These are phyloP conservation scores for Saturnispora kantuleensis DNA, from an alignment of 805 yeast genomes.

Conservation along the genomic window DNA sequence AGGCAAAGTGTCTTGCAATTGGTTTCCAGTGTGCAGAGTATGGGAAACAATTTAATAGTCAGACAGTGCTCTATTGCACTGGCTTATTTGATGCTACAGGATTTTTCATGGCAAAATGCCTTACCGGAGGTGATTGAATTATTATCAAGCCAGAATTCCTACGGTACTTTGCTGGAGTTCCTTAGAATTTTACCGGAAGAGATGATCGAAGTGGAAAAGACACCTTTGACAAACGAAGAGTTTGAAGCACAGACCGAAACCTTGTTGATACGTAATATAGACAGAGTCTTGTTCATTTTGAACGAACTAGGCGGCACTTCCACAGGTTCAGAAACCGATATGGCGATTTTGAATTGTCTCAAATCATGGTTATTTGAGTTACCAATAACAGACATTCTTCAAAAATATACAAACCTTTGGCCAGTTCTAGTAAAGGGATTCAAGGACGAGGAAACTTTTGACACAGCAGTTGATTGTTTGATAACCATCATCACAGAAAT, in stretches of 20 bases:
- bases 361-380: constrained; percentile 89
- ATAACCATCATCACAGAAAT: constrained; percentile 75
- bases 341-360: constrained; percentile 60
- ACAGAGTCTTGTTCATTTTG: constrained; percentile 54
- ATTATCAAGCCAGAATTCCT: constrained; percentile 32
- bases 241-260: constrained; percentile 52
- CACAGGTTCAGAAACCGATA: constrained; percentile 23
- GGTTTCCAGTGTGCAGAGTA: constrained; percentile 25
- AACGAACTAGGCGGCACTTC: constrained; percentile 34
- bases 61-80: constrained; percentile 77
- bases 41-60: constrained; percentile 44
- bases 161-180: constrained; percentile 58
- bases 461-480: constrained; percentile 80
- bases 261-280: constrained; percentile 58
- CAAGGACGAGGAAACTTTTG: constrained; percentile 55
- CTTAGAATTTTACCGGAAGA: constrained; percentile 89
- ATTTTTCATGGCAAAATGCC: constrained; percentile 61
- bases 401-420: constrained; percentile 48
- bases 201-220: constrained; percentile 61
- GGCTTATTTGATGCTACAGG: constrained; percentile 75
- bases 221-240: constrained; percentile 77
- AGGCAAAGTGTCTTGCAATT: constrained; percentile 58
- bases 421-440: constrained; percentile 58
- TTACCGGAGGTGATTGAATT: constrained; percentile 52
- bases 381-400: constrained; percentile 59